phyloP scores from a whole-genome alignment of 164 flowering plant species.

The Tinospora cordifolia region DNA sequence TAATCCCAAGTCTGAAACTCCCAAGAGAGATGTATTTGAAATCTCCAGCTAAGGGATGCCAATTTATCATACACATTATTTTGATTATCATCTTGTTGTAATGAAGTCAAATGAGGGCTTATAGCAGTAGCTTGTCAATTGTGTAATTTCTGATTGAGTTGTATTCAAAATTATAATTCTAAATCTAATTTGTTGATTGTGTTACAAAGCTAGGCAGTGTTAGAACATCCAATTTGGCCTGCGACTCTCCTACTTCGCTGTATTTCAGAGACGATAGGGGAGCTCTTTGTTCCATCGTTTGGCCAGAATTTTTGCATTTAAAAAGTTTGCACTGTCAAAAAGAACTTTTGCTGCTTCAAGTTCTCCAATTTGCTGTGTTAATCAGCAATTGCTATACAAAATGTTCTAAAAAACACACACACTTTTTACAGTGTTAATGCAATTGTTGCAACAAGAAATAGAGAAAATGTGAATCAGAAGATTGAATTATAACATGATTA shows the following conservation, averaged over 20 bases:
- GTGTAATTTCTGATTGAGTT: background rate
- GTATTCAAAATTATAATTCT: background rate
- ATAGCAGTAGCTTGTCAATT: background rate
- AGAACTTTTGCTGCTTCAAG: too few species aligned
- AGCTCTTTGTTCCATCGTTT: too few species aligned
- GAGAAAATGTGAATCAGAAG: background rate
- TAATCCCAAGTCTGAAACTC: background rate
- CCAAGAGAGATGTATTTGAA: slow-evolving; percentile 6
- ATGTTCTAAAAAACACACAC: too few species aligned
- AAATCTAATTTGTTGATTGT: slow-evolving; percentile 2
- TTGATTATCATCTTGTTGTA: background rate
- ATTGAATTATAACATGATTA: background rate
- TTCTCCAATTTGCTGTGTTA: too few species aligned
- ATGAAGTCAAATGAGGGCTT: background rate
- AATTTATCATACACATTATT: background rate
- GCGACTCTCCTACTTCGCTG: background rate
- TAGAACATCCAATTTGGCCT: background rate
- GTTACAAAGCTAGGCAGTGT: background rate
- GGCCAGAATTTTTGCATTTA: too few species aligned
- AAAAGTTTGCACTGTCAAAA: too few species aligned
- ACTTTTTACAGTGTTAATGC: slow-evolving; percentile 11
- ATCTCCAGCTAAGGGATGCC: background rate
- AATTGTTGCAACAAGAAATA: background rate
- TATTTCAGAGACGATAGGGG: background rate
- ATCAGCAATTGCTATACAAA: too few species aligned